Evolutionary conservation across 345 rosid genomes (phyloP).

Genomic region (Diplotaxis tenuifolia): DNA sequence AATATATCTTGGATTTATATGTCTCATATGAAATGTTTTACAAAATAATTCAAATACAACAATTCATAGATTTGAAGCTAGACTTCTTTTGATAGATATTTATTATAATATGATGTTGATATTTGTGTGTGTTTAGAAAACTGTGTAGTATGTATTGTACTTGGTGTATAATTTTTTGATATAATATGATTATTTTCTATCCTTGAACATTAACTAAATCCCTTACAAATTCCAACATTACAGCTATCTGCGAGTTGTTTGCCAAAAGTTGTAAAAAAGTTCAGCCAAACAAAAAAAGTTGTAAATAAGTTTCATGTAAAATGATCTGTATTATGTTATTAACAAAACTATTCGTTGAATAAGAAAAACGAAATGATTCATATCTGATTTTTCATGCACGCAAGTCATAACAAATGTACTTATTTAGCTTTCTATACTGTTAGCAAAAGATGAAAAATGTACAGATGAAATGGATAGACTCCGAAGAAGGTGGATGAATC

Average conservation of each 20-base stretch:
- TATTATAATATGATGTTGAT: neutral
- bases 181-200: conserved; percentile 2
- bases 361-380: neutral
- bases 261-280: neutral
- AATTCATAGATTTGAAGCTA: neutral
- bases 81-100: neutral
- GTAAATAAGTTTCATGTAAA: neutral
- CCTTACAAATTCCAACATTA: conserved; percentile 14
- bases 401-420: neutral
- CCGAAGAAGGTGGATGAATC: conserved; percentile 32
- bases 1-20: neutral
- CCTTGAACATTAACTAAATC: conserved; percentile 6
- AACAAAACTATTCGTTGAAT: neutral
- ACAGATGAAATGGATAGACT: conserved; percentile 13
- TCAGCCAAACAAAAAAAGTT: too few species aligned
- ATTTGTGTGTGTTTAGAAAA: conserved; percentile 3
- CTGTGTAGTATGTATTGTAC: neutral
- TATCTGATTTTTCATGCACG: neutral
- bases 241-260: conserved; percentile 22
- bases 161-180: conserved; percentile 7
- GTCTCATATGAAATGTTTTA: neutral
- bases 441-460: neutral
- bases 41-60: neutral
- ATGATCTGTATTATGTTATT: neutral
- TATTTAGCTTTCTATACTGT: neutral